Base-by-base conservation (phyloP, 768 basidiomycete genomes). In the Leccinum truebloodii region DNA sequence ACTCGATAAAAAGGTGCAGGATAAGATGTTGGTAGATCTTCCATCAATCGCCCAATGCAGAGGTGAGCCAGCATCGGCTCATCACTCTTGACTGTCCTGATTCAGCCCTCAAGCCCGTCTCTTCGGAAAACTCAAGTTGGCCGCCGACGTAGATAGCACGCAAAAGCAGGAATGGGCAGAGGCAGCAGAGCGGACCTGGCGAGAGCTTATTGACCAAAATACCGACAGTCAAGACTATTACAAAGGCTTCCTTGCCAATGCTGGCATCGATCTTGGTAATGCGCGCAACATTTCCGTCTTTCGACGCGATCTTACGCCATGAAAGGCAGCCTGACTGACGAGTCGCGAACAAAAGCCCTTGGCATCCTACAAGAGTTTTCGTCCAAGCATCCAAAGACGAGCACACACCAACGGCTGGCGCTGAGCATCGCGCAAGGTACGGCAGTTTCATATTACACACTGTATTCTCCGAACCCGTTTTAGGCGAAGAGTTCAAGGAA, bases 211-310 rank as follows among this genome's bases (percentile, higher is more conserved):
- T 46, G 88, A 93, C 56, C 86, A 88, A 70, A 98, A 97, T 71
- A 79, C 92, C 2, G 95, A 98, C 60, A 85, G 81, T 67, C 83
- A 87, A 65, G 86, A 86, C 55, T 93, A 95, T 73, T 97, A 95
- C 77, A 76, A 76, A 34, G 88, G 87, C 7, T 92, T 86, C 68
- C 79, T 98, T 22, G 69, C 77, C 3, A 85, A 84, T 63, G 83
- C 86, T 61, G 87, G 85, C 10, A 75, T 92, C 44, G 80, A 85
- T 63, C 71, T 92, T 16, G 84, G 92, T 93, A 59, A 59, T 81
- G 55, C 72, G 6, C 51, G 6, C 14, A 32, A 39, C 49, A 50
- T 41, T 51, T 56, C 4, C 54, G 50, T 35, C 28, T 32, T 59
- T 26, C n/a, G 50, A 41, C 24, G 22, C 53, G 26, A 54, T 63